These are phyloP conservation scores for Rhododendron molle DNA, from an alignment of 148 eudicot species.

Conservation along the genomic window DNA sequence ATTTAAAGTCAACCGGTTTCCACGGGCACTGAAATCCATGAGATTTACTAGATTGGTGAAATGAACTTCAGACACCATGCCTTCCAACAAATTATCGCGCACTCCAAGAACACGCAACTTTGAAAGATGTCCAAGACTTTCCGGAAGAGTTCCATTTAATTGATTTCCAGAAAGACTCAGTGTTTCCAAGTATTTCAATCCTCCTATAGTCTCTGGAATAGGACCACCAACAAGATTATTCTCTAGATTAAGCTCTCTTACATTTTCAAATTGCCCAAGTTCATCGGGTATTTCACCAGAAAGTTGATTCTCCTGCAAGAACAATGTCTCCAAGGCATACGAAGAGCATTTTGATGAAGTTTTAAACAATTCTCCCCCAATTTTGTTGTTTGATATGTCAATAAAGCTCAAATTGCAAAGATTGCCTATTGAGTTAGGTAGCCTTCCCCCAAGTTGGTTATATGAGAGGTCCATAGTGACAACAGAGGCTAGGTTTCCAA, in stretches of 20 bases:
- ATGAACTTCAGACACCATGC: conserved; percentile 13
- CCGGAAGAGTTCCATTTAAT: conserved; percentile 8
- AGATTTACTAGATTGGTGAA: conserved; percentile 10
- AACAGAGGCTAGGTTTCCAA: conserved; percentile 7
- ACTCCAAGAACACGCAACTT: neutral
- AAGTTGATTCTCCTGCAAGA: neutral
- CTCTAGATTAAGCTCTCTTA: neutral
- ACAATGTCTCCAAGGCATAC: too few species aligned
- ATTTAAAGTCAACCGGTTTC: conserved; percentile 9
- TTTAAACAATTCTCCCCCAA: neutral
- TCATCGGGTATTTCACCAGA: neutral
- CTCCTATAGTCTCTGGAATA: neutral
- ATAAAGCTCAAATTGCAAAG: neutral
- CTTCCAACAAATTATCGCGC: conserved; percentile 4
- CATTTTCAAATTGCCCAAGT: neutral
- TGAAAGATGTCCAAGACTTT: conserved; percentile 9
- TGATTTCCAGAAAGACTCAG: neutral
- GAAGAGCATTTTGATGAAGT: neutral
- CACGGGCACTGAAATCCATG: neutral
- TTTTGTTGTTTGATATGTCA: neutral
- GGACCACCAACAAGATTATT: neutral
- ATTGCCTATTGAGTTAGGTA: neutral
- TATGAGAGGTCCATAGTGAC: conserved; percentile 14
- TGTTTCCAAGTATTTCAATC: neutral
- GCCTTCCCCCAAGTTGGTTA: neutral